A percentile compares a stretch with the other conserved stretches of the same genome.
These are phyloP conservation scores for Zea luxurians DNA, from an alignment of 176 grass and related monocot species.

Conservation along the genomic window DNA sequence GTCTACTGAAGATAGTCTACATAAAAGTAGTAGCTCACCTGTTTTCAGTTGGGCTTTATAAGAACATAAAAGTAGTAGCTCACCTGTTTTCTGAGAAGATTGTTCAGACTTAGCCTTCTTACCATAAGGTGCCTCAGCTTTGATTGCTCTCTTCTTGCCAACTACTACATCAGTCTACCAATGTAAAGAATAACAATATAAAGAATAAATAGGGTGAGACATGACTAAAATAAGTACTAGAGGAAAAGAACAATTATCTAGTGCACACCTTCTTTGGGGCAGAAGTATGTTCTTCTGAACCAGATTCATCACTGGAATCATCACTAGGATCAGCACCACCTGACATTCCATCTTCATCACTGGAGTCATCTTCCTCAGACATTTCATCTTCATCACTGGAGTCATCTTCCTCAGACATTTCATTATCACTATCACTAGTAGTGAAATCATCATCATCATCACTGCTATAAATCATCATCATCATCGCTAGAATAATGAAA, in stretches of 20 bases:
- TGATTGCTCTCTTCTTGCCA: conserved; percentile 60
- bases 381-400: background rate
- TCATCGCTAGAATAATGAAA: background rate
- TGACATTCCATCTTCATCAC: conserved; percentile 16
- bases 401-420: conserved; percentile 14
- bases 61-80: background rate
- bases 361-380: conserved; percentile 45
- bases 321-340: conserved; percentile 14
- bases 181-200: background rate
- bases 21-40: too few species aligned
- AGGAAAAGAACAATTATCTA: background rate
- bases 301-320: background rate
- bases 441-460: too few species aligned
- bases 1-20: too few species aligned
- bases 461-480: too few species aligned
- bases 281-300: conserved; percentile 54
- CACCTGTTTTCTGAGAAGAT: conserved; percentile 48
- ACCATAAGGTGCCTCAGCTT: conserved; percentile 45
- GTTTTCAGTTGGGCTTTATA: background rate
- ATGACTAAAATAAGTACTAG: background rate
- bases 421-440: too few species aligned
- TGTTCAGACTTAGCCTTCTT: conserved; percentile 70
- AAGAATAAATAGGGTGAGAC: background rate
- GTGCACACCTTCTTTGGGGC: conserved; percentile 46
- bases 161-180: conserved; percentile 35